Percentiles rank a stretch among this genome's conserved stretches.
phyloP scores from a whole-genome alignment of 2,329 filamentous ascomycete species.

The Fusarium sp. region DNA sequence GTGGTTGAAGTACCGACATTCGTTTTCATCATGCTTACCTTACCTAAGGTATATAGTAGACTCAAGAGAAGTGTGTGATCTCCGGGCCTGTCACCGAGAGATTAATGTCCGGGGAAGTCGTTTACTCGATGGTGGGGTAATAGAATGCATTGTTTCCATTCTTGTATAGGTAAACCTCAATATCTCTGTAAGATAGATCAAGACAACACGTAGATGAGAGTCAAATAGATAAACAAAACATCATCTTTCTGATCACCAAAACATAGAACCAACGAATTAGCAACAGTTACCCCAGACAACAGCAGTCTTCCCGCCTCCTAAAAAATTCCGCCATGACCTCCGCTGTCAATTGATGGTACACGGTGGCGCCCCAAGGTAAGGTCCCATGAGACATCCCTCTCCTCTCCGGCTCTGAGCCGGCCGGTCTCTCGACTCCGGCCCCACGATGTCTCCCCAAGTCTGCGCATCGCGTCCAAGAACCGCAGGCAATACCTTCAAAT shows the following conservation, averaged over 20 bases:
- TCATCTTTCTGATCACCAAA: neutral
- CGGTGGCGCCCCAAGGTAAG: slow-evolving; percentile 35
- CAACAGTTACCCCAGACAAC: neutral
- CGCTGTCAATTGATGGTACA: neutral
- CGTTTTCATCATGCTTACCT: neutral
- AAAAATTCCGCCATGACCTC: neutral
- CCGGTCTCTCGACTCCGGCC: slow-evolving; percentile 46
- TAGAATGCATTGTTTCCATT: neutral
- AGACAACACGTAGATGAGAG: too few relatives aligned
- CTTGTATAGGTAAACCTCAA: neutral
- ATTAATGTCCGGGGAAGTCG: slow-evolving; percentile 22
- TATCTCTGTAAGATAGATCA: too few relatives aligned
- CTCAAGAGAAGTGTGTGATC: neutral
- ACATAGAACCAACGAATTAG: neutral
- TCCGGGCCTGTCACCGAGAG: slow-evolving; percentile 13
- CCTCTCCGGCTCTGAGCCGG: slow-evolving; percentile 45
- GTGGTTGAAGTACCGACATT: neutral
- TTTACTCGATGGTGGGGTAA: slow-evolving; percentile 23
- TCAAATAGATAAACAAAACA: neutral
- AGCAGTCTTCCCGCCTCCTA: neutral
- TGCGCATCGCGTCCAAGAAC: slow-evolving; percentile 36
- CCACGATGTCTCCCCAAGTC: slow-evolving; percentile 35
- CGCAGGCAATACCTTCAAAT: slow-evolving; percentile 26
- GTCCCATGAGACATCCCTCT: slow-evolving; percentile 42
- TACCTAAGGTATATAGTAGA: too few relatives aligned